These are phyloP conservation scores for Didymella pomorum DNA, from an alignment of 2,329 filamentous ascomycete genomes.

Conservation along the genomic window DNA sequence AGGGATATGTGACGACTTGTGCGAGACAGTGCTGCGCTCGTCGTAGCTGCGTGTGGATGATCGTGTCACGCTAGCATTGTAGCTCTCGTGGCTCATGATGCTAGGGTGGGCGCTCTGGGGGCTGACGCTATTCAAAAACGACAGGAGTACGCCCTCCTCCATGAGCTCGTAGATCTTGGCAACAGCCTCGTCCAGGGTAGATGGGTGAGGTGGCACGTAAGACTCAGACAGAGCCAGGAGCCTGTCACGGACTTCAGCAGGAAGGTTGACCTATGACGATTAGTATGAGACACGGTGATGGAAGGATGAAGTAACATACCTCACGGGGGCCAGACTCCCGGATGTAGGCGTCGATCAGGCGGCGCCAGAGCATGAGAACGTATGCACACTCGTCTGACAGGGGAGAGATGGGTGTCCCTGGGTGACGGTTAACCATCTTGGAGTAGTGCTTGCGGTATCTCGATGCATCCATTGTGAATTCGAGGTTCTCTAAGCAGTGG, in stretches of 20 bases:
- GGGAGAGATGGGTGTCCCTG: constrained; percentile 58
- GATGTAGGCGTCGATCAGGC: constrained; percentile 89
- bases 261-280: constrained; percentile 69
- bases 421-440: constrained; percentile 62
- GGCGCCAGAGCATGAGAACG: constrained; percentile 83
- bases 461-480: constrained; percentile 94
- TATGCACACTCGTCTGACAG: constrained; percentile 70
- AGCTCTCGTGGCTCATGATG: constrained; percentile 51
- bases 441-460: constrained; percentile 77
- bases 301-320: constrained; percentile 29
- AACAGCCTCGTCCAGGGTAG: constrained; percentile 80
- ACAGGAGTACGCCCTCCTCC: constrained; percentile 94
- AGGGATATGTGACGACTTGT: constrained; percentile 41
- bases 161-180: constrained; percentile 93
- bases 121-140: constrained; percentile 78
- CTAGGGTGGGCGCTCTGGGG: constrained; percentile 57
- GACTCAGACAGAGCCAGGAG: constrained; percentile 70
- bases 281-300: constrained; percentile 24
- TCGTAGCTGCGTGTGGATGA: constrained; percentile 53
- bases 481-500: constrained; percentile 93
- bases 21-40: constrained; percentile 46
- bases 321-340: constrained; percentile 49
- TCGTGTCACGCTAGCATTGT: constrained; percentile 50
- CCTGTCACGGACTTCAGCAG: constrained; percentile 81
- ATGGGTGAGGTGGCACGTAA: constrained; percentile 73